Evolutionary conservation across 345 rosid species (phyloP), one percentile per base, ranked within the genome.

Genomic region (Kernera saxatilis): DNA sequence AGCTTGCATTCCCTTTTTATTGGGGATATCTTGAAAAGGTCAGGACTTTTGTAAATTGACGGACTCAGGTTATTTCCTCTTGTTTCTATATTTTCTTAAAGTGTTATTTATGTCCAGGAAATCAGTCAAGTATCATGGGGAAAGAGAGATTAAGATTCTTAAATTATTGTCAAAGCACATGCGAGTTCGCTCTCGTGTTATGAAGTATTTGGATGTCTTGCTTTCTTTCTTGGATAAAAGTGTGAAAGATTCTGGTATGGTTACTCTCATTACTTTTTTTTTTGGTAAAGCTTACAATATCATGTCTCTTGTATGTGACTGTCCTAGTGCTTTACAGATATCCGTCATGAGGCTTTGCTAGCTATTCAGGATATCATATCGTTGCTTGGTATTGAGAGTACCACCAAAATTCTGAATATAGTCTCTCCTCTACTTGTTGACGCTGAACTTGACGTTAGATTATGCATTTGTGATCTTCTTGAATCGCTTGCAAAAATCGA

Each of bases 371-470:
- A 83, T 35, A 79, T 88, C 19, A 36, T 84, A 70, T 84, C 91
- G 18, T 55, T 76, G 15, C 67, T 82, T 52, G 89, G 87, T 56
- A 82, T 29, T 19, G 85, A 73, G 59, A 75, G 81, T 62, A 80
- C 82, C 52, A 64, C 54, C 26, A 80, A 82, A 52, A 79, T 89
- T 69, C 70, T 94, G 19, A 78, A 79, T 41, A 77, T 77, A 30
- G 72, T 88, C 57, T 84, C 86, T 55, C 90, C 93, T 65, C 90
- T 88, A 53, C 92, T 94, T 66, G 70, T 84, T 70, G 84, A 81
- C 29, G 90, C 77, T 27, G 89, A 82, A 33, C 60, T 68, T 79
- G 90, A 88, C 19, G 64, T 70, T 74, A 89, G 97, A 50, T 80
- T 80, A 66, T 80, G 73, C 61, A 77, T 94, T 32, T 87, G 96